These are phyloP conservation scores for Chrysanthemum seticuspe DNA, from an alignment of 129 eudicot genomes.

Conservation along the genomic window DNA sequence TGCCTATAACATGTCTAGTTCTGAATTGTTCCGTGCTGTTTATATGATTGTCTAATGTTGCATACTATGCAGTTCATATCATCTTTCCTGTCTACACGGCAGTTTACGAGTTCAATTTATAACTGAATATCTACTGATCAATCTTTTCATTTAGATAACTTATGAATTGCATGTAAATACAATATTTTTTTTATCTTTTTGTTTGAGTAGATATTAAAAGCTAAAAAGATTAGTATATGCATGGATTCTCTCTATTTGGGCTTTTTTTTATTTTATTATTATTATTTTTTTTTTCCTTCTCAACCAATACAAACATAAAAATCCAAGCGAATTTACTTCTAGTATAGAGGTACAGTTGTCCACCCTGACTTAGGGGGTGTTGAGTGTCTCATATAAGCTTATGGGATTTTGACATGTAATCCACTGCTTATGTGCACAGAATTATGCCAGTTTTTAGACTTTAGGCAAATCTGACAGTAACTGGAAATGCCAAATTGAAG, in stretches of 20 bases:
- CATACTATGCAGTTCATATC: conserved; percentile 3
- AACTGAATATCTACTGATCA: background rate
- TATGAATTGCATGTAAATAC: background rate
- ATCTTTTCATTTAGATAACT: conserved; percentile 9
- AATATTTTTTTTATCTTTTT: background rate
- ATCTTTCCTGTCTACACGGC: background rate
- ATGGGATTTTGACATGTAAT: too few relatives aligned
- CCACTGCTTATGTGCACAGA: too few relatives aligned
- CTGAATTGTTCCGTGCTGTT: background rate
- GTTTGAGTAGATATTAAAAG: too few relatives aligned
- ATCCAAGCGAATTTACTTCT: background rate
- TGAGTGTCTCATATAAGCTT: too few relatives aligned
- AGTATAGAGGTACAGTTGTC: too few relatives aligned
- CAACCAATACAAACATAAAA: background rate
- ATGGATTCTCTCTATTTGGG: background rate
- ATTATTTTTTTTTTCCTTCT: background rate
- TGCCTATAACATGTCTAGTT: background rate
- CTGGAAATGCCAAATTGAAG: background rate
- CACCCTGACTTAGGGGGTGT: too few relatives aligned
- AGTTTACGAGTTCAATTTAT: background rate
- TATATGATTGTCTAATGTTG: background rate
- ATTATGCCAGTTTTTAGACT: background rate
- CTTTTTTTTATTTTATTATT: too few relatives aligned
- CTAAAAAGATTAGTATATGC: background rate
- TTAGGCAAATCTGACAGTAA: background rate